Conservation (phyloP, 345 rosid genomes). For the Dimocarpus longan region DNA sequence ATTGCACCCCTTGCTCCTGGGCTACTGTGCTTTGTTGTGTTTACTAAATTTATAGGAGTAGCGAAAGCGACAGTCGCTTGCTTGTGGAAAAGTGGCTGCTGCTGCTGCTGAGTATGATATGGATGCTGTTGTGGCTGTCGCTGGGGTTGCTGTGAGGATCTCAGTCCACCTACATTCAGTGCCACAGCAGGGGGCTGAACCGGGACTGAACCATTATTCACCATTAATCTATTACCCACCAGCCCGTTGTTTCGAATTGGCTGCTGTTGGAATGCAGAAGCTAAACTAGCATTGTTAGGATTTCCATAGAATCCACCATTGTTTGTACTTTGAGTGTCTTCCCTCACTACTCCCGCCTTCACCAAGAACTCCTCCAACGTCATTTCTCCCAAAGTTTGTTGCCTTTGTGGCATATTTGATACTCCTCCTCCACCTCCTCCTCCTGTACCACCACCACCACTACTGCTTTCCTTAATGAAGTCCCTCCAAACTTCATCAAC, state of each 20-base stretch:
- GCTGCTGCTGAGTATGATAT: slow-evolving; percentile 28
- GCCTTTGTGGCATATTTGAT: slow-evolving; percentile 56
- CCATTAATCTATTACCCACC: slow-evolving; percentile 40
- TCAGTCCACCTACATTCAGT: slow-evolving; percentile 48
- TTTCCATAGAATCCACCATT: slow-evolving; percentile 52
- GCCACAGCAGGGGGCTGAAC: slow-evolving; percentile 50
- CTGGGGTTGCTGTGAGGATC: slow-evolving; percentile 37
- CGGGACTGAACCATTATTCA: slow-evolving; percentile 35
- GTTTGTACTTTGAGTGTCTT: slow-evolving; percentile 51
- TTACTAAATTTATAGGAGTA: slow-evolving; percentile 41
- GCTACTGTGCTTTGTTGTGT: slow-evolving; percentile 37
- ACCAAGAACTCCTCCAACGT: slow-evolving; percentile 92
- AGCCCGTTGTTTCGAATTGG: slow-evolving; percentile 48
- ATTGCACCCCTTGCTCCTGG: slow-evolving; percentile 47
- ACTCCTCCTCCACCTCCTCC: slow-evolving; percentile 38
- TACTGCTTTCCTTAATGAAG: slow-evolving; percentile 53
- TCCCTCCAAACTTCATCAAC: slow-evolving; percentile 96
- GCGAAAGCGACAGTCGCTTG: slow-evolving; percentile 64
- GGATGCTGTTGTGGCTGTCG: slow-evolving; percentile 35
- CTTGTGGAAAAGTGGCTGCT: slow-evolving; percentile 67
- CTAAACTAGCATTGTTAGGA: slow-evolving; percentile 42
- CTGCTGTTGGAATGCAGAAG: slow-evolving; percentile 68
- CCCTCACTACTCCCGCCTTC: slow-evolving; percentile 86
- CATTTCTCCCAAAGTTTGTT: slow-evolving; percentile 69
- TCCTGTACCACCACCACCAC: slow-evolving; percentile 35